phyloP scores from a whole-genome alignment of 352 stramenopile genomes.

The Phytophthora melonis region DNA sequence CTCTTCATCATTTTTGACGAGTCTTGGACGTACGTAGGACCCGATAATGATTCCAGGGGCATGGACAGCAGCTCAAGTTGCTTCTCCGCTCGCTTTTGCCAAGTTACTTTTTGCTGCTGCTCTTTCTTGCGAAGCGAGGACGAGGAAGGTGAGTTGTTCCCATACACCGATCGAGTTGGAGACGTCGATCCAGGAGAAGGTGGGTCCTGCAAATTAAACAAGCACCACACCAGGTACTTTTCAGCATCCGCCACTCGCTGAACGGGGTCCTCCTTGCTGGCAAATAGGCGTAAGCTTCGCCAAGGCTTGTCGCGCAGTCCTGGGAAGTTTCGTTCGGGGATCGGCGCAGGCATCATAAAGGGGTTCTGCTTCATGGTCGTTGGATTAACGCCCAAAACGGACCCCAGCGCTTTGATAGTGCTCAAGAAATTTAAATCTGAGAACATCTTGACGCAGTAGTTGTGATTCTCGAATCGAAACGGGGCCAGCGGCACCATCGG shows the following conservation, averaged over 20 bases:
- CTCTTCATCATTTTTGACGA: conserved; percentile 83
- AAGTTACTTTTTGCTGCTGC: conserved; percentile 42
- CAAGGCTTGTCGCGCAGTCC: conserved; percentile 38
- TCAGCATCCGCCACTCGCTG: conserved; percentile 63
- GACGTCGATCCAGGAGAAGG: neutral
- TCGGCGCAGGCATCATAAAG: conserved; percentile 86
- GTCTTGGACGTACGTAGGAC: conserved; percentile 69
- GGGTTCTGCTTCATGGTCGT: conserved; percentile 78
- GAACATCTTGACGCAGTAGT: conserved; percentile 82
- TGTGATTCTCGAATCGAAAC: conserved; percentile 63
- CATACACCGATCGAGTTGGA: conserved; percentile 6
- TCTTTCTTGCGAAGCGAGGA: conserved; percentile 28
- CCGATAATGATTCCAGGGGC: conserved; percentile 64
- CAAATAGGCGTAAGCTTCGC: conserved; percentile 34
- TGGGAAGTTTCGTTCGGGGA: conserved; percentile 65
- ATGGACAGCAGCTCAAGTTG: conserved; percentile 76
- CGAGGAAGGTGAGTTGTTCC: conserved; percentile 16
- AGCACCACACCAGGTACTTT: conserved; percentile 75
- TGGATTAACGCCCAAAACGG: conserved; percentile 66
- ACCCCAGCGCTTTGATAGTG: conserved; percentile 50
- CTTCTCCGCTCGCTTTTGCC: conserved; percentile 73
- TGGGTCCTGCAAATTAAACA: conserved; percentile 51
- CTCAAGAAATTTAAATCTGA: conserved; percentile 84
- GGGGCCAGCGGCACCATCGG: conserved; percentile 37
- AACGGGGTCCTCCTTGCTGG: conserved; percentile 31